Conservation (phyloP, 495 filamentous ascomycete species). For the Symbiotaphrina buchneri region DNA sequence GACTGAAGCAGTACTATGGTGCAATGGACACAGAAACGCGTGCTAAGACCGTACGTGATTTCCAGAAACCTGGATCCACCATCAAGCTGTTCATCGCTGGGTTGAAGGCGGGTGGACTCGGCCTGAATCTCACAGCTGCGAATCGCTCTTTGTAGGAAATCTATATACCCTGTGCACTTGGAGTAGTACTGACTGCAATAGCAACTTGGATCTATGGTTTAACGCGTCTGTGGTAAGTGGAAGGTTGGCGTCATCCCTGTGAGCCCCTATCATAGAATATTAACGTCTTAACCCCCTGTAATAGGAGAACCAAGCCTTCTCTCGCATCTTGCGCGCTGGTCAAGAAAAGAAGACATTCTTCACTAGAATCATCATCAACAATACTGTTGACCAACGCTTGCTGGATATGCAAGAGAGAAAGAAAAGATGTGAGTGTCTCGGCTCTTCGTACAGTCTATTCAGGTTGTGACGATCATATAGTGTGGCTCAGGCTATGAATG, state of each 20-base stretch:
- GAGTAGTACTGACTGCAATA: slow-evolving; percentile 1
- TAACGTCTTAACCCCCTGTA: neutral
- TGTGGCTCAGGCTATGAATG: too few species aligned
- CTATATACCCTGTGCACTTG: neutral
- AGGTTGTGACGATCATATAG: too few species aligned
- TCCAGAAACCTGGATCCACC: slow-evolving; percentile 5
- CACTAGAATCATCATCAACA: slow-evolving; percentile 1
- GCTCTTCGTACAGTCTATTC: too few species aligned
- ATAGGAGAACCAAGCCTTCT: slow-evolving; percentile 4
- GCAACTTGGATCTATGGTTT: slow-evolving; percentile 1
- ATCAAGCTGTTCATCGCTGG: slow-evolving; percentile 13
- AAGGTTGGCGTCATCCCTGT: too few species aligned
- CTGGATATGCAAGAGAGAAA: slow-evolving; percentile 3
- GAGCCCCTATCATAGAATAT: too few species aligned
- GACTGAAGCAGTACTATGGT: slow-evolving; percentile 10
- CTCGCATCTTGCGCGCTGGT: slow-evolving; percentile 2
- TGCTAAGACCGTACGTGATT: slow-evolving; percentile 11
- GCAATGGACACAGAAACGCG: slow-evolving; percentile 9
- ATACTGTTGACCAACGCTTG: slow-evolving; percentile 4
- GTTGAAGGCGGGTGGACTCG: slow-evolving; percentile 12
- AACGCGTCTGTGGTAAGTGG: neutral
- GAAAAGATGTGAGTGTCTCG: slow-evolving; percentile 1
- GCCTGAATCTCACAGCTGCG: slow-evolving; percentile 17
- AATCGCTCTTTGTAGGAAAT: slow-evolving; percentile 3
- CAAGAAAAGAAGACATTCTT: slow-evolving; percentile 5